phyloP scores from a whole-genome alignment of 2,329 filamentous ascomycete species.

The Aspergillus carbonarius region DNA sequence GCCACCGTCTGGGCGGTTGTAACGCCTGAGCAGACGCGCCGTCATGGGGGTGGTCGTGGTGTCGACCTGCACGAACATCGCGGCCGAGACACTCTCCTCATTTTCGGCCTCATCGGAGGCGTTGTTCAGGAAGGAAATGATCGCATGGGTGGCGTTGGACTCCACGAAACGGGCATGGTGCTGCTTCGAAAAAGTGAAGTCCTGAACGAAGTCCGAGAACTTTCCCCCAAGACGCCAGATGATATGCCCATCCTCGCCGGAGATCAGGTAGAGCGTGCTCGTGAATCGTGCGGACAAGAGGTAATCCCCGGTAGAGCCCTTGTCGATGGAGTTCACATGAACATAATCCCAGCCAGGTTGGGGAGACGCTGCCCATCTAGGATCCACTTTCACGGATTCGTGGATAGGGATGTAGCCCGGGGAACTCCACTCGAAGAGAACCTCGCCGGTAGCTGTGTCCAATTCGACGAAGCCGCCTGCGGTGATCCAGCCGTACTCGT shows the following conservation, averaged over 20 bases:
- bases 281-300: constrained; percentile 42
- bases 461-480: constrained; percentile 41
- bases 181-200: constrained; percentile 40
- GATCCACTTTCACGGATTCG: constrained; percentile 29
- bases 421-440: constrained; percentile 39
- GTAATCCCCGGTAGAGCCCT: constrained; percentile 41
- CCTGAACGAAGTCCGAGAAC: constrained; percentile 29
- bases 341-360: constrained; percentile 35
- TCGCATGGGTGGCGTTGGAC: constrained; percentile 29
- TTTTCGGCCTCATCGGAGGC: constrained; percentile 31
- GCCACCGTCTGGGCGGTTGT: constrained; percentile 35
- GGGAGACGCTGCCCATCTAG: constrained; percentile 3
- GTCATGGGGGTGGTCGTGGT: constrained; percentile 27
- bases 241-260: constrained; percentile 36
- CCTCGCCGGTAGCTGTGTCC: constrained; percentile 36
- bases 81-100: constrained; percentile 30
- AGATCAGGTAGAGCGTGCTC: constrained; percentile 41
- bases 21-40: constrained; percentile 29
- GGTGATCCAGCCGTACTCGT: constrained; percentile 31
- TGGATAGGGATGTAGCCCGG: constrained; percentile 32
- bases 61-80: constrained; percentile 34
- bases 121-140: constrained; percentile 38
- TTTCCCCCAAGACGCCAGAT: constrained; percentile 42
- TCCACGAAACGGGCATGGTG: constrained; percentile 38
- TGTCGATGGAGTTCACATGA: constrained; percentile 44